Evolutionary conservation across 1,139 yeast species (phyloP).

Genomic region (Diutina scorzettiae): DNA sequence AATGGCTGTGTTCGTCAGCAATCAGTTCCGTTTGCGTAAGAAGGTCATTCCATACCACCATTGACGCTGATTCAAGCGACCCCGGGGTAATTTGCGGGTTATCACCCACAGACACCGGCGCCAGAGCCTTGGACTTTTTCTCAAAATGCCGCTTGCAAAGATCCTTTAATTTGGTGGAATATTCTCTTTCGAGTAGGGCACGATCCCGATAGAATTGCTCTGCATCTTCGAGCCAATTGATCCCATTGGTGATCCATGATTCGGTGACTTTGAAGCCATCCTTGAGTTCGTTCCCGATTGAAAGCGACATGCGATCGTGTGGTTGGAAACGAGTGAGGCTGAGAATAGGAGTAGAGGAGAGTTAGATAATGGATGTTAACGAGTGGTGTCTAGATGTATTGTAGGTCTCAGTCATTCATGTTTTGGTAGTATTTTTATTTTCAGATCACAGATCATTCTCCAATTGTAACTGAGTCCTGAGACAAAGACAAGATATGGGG

Average conservation of each 20-base stretch:
- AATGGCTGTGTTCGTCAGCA: conserved; percentile 51
- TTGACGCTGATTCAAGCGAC: conserved; percentile 79
- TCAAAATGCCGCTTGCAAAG: conserved; percentile 63
- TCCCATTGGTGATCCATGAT: conserved; percentile 65
- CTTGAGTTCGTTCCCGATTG: conserved; percentile 59
- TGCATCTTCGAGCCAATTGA: conserved; percentile 65
- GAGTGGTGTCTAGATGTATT: no score
- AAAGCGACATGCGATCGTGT: conserved; percentile 7
- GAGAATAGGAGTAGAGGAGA: no score
- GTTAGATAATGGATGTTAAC: no score
- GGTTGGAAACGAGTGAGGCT: no score
- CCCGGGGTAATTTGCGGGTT: conserved; percentile 90
- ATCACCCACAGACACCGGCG: conserved; percentile 78
- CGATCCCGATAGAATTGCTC: conserved; percentile 79
- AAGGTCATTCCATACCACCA: conserved; percentile 91
- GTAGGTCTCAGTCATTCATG: no score
- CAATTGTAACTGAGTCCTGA: no score
- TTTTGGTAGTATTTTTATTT: no score
- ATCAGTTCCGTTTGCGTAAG: conserved; percentile 75
- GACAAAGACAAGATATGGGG: no score
- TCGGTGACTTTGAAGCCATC: conserved; percentile 71
- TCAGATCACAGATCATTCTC: no score
- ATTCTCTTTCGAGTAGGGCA: conserved; percentile 71
- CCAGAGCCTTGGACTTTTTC: conserved; percentile 59
- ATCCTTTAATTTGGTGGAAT: conserved; percentile 53